phyloP scores from a whole-genome alignment of 495 filamentous ascomycete species.

The Neurospora sp. region DNA sequence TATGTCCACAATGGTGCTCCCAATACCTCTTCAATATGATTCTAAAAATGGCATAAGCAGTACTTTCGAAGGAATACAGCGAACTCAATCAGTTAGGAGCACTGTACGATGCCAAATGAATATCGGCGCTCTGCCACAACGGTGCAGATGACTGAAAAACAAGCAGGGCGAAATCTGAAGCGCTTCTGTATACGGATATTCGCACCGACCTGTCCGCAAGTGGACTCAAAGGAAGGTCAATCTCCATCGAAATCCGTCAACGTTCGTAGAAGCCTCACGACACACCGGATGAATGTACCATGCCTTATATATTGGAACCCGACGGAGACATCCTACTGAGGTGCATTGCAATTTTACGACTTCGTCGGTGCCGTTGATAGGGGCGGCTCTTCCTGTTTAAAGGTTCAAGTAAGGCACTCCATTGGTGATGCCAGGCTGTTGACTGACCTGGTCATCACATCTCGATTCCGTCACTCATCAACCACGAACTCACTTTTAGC shows the following conservation, averaged over 20 bases:
- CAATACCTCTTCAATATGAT: not conserved
- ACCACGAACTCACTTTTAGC: not conserved
- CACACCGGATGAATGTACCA: not conserved
- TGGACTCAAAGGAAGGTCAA: not conserved
- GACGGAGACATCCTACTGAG: not conserved
- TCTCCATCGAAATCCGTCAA: not conserved
- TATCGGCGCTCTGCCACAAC: not conserved
- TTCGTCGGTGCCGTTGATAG: not conserved
- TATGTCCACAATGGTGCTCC: not conserved
- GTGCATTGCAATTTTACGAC: not conserved
- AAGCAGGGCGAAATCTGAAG: not conserved
- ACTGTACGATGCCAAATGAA: not conserved
- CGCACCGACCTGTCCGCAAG: not conserved
- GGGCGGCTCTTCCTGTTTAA: not conserved
- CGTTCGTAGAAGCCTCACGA: not conserved
- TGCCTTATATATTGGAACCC: not conserved
- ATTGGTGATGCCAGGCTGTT: not conserved
- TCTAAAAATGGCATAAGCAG: not conserved
- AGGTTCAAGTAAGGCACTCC: not conserved
- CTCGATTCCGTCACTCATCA: not conserved
- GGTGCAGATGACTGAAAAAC: not conserved
- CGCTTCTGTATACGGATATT: not conserved
- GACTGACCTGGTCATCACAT: not conserved
- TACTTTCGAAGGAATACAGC: not conserved
- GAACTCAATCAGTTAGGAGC: not conserved